Evolutionary conservation across 2,329 filamentous ascomycete genomes (phyloP).

Genomic region (Capronia coronata): DNA sequence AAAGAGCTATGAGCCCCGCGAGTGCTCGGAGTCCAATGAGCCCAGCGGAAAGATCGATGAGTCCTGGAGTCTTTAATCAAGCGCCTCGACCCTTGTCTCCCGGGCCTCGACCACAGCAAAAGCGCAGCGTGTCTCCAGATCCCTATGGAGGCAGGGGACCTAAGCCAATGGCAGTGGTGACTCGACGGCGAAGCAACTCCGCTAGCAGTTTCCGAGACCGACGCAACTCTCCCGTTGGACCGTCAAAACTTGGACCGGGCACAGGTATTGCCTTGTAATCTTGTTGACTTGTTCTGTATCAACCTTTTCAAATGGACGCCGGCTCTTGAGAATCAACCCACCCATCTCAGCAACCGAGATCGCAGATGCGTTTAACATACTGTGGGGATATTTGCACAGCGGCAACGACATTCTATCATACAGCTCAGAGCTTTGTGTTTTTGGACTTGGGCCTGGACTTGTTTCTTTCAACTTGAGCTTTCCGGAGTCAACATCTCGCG

Average conservation of each 20-base stretch:
- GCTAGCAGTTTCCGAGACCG: slow-evolving; percentile 37
- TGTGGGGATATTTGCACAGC: neutral
- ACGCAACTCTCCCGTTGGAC: slow-evolving; percentile 34
- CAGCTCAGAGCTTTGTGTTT: neutral
- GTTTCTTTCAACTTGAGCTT: neutral
- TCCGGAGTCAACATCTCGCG: neutral
- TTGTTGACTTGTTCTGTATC: slow-evolving; percentile 17
- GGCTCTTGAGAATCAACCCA: neutral
- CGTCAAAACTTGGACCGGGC: slow-evolving; percentile 26
- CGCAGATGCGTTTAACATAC: neutral
- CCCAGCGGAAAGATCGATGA: slow-evolving; percentile 23
- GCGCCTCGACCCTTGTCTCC: slow-evolving; percentile 44
- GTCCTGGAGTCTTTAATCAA: slow-evolving; percentile 28
- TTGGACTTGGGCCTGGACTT: neutral
- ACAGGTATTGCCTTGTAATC: slow-evolving; percentile 20
- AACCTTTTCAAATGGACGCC: neutral
- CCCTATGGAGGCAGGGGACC: slow-evolving; percentile 40
- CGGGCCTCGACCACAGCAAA: slow-evolving; percentile 38
- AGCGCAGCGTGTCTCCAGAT: slow-evolving; percentile 41
- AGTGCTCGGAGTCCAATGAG: slow-evolving; percentile 30
- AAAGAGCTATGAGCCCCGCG: slow-evolving; percentile 42
- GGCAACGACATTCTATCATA: neutral
- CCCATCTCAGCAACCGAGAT: neutral
- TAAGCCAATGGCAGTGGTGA: slow-evolving; percentile 36
- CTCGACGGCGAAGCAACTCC: slow-evolving; percentile 42